Conservation (phyloP, 495 filamentous ascomycete genomes). For the Filosporella fistucella region DNA sequence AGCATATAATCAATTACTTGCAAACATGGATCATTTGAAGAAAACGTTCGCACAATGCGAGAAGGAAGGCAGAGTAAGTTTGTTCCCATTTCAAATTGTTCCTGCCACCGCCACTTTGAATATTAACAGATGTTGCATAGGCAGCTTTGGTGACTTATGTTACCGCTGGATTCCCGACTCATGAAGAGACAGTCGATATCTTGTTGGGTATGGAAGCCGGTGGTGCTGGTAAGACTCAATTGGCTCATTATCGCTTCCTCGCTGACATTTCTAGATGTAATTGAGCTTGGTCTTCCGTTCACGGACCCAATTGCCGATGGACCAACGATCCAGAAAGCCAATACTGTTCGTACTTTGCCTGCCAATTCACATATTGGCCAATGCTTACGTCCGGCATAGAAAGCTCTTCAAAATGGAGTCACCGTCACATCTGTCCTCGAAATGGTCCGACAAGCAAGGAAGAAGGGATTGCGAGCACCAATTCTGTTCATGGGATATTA, state of each 20-base stretch:
- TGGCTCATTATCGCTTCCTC: neutral
- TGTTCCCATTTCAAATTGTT: constrained; percentile 1
- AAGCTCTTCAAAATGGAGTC: constrained; percentile 81
- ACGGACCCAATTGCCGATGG: constrained; percentile 97
- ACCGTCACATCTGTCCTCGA: constrained; percentile 71
- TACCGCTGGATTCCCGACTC: constrained; percentile 89
- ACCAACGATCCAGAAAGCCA: constrained; percentile 88
- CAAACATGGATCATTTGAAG: constrained; percentile 70
- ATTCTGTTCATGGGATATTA: constrained; percentile 98
- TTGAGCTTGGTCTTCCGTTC: constrained; percentile 89
- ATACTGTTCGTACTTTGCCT: constrained; percentile 49
- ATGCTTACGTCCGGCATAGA: constrained; percentile 38
- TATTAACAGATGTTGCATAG: constrained; percentile 27
- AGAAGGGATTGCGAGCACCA: constrained; percentile 70
- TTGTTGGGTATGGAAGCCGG: constrained; percentile 88
- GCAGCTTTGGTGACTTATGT: constrained; percentile 91
- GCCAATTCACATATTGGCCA: neutral
- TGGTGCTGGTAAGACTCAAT: constrained; percentile 68
- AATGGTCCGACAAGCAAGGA: constrained; percentile 73
- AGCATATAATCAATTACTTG: constrained; percentile 5
- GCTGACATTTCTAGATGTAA: constrained; percentile 52
- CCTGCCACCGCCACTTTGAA: constrained; percentile 3
- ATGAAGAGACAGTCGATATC: constrained; percentile 75
- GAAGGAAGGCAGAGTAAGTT: constrained; percentile 59
- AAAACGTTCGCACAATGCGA: constrained; percentile 86